Evolutionary conservation across 495 filamentous ascomycete genomes (phyloP), one percentile per base, ranked within the genome.

Genomic region (Sabuloglossum arenarium): DNA sequence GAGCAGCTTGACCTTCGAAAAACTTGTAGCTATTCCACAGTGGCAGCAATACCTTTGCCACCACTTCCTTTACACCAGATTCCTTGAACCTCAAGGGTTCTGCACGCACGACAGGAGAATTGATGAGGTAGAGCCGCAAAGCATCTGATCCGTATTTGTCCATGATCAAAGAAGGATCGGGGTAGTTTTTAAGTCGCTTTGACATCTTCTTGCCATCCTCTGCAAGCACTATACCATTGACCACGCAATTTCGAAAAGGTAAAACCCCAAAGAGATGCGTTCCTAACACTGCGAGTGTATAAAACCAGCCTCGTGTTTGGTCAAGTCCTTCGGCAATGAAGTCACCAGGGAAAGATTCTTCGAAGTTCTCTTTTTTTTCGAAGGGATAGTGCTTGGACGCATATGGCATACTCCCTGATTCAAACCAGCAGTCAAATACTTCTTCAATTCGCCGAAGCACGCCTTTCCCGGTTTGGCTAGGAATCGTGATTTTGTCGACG

Each of bases 161-260:
- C 75, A 98, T 95, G 60, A 98, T 77, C 21, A 88, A 65, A 32
- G 69, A 70, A 11, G 93, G 91, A 63, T 97, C 93, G 9, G 93
- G 93, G 65, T 96, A 98, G 68, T 98, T 98, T 73, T 96, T 91
- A 39, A 95, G 72, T 42, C 93, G 79, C 73, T 98, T 98, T 0
- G 89, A 96, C 91, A 98, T 98, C 73, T 98, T 98, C 73, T 95
- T 96, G 54, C 91, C 91, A 63, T 97, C 88, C 67, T 94, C 88
- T 6, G 82, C 91, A 30, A 98, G 74, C 0, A 98, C 91, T 55
- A 98, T 93, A 11, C 91, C 91, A 63, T 94, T 97, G 46, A 97
- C 93, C 12, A 97, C 85, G 63, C 88, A 94, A 66, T 97, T 96
- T 70, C 90, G 82, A 76, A 95, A 98, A 0, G 91, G 93, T 0